A percentile compares a stretch with the other conserved stretches of the same genome.
Evolutionary conservation across 306 rosid species (phyloP).

Genomic region (Prunus mume): DNA sequence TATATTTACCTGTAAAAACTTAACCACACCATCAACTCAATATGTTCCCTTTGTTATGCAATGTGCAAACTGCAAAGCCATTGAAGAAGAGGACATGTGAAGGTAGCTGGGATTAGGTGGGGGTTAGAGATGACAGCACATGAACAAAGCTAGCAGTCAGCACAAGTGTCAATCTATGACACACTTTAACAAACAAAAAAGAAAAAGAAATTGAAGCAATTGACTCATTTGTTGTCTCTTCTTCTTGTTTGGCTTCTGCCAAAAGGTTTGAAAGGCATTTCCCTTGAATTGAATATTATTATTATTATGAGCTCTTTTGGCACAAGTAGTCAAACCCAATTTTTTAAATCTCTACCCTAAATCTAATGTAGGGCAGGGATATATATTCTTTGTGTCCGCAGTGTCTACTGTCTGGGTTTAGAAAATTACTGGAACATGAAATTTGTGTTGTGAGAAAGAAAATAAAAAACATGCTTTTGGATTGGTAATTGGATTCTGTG

Average conservation of each 20-base stretch:
- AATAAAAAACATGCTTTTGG: background rate
- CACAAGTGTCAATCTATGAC: background rate
- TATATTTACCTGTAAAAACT: too few species aligned
- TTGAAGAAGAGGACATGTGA: conserved; percentile 19
- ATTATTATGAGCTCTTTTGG: background rate
- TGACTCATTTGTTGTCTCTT: conserved; percentile 22
- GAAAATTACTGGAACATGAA: too few species aligned
- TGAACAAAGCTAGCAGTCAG: conserved; percentile 10
- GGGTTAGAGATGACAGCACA: conserved; percentile 18
- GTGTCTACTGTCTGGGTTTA: too few species aligned
- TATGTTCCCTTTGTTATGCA: background rate
- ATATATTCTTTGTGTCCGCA: too few species aligned
- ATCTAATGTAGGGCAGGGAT: too few species aligned
- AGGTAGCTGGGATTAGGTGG: conserved; percentile 28
- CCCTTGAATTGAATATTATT: background rate
- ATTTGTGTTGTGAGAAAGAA: too few species aligned
- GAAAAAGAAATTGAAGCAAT: background rate
- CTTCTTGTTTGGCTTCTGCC: conserved; percentile 12
- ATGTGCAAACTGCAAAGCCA: background rate
- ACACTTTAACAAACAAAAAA: background rate
- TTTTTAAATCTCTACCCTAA: background rate
- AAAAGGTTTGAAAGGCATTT: conserved; percentile 8
- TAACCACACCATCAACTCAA: too few species aligned
- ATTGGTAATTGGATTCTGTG: background rate
- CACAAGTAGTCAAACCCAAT: conserved; percentile 13